phyloP scores from a whole-genome alignment of 2,329 filamentous ascomycete species.

The Colletotrichum lini region DNA sequence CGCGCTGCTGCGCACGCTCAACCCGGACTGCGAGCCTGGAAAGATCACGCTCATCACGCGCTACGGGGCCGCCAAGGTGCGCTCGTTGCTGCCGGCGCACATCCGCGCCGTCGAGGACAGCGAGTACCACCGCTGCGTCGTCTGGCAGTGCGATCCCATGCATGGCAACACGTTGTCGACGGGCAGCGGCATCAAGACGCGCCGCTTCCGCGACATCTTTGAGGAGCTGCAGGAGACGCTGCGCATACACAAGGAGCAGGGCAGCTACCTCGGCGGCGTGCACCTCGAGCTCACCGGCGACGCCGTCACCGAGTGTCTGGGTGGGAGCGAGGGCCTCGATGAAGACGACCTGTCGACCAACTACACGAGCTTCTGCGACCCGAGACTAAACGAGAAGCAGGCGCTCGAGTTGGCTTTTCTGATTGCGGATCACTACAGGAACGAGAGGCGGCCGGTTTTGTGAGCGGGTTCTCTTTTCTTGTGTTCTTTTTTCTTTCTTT shows the following conservation, averaged over 20 bases:
- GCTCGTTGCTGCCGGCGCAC: constrained; percentile 82
- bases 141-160: constrained; percentile 99
- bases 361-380: constrained; percentile 97
- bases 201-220: constrained; percentile 91
- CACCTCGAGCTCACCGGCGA: constrained; percentile 97
- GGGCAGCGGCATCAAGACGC: constrained; percentile 87
- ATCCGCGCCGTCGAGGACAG: constrained; percentile 90
- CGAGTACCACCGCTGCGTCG: constrained; percentile 76
- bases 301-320: constrained; percentile 95
- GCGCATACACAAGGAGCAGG: constrained; percentile 84
- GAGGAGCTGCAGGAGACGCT: constrained; percentile 88
- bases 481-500: too few relatives aligned
- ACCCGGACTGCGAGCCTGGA: constrained; percentile 85
- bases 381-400: constrained; percentile 96
- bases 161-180: constrained; percentile 86
- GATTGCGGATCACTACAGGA: constrained; percentile 83
- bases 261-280: constrained; percentile 91
- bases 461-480: neutral
- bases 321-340: constrained; percentile 87
- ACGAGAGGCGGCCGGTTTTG: constrained; percentile 48
- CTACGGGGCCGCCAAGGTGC: constrained; percentile 87
- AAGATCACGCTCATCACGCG: constrained; percentile 98
- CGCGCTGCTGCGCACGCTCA: constrained; percentile 85
- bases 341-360: constrained; percentile 92
- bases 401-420: constrained; percentile 95